Evolutionary conservation across 2,329 filamentous ascomycete species (phyloP).

Genomic region (Juglanconis juglandina): DNA sequence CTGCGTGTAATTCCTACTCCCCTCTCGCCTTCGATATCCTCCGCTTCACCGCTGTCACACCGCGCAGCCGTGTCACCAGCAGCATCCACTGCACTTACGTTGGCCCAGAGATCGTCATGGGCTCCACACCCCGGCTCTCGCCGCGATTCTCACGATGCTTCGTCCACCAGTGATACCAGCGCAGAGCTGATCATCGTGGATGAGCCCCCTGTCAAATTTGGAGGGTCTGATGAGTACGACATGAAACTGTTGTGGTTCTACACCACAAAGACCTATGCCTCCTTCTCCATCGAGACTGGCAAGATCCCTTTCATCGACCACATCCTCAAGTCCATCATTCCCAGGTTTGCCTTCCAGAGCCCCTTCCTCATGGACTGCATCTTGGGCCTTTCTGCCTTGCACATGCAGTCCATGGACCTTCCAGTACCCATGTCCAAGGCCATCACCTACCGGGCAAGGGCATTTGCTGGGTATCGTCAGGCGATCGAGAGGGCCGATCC

Average conservation of each 20-base stretch:
- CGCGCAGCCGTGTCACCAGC: slow-evolving; percentile 4
- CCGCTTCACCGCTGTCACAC: slow-evolving; percentile 13
- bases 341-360: slow-evolving; percentile 48
- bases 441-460: slow-evolving; percentile 43
- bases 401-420: slow-evolving; percentile 41
- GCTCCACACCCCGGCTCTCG: slow-evolving; percentile 2
- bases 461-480: slow-evolving; percentile 49
- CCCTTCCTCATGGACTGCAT: slow-evolving; percentile 54
- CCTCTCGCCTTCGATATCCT: neutral
- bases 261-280: slow-evolving; percentile 41
- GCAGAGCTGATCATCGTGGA: slow-evolving; percentile 28
- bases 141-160: slow-evolving; percentile 8
- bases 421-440: slow-evolving; percentile 37
- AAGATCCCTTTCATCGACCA: slow-evolving; percentile 34
- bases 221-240: slow-evolving; percentile 37
- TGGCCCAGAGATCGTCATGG: neutral
- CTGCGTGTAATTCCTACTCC: neutral
- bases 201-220: slow-evolving; percentile 36
- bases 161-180: slow-evolving; percentile 16
- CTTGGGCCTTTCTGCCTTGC: slow-evolving; percentile 49
- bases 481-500: slow-evolving; percentile 47
- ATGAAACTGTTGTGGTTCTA: slow-evolving; percentile 58
- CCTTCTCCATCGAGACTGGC: slow-evolving; percentile 41
- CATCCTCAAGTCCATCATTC: slow-evolving; percentile 44
- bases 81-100: neutral